phyloP scores from a whole-genome alignment of 164 flowering plant genomes.

The Santalum album region DNA sequence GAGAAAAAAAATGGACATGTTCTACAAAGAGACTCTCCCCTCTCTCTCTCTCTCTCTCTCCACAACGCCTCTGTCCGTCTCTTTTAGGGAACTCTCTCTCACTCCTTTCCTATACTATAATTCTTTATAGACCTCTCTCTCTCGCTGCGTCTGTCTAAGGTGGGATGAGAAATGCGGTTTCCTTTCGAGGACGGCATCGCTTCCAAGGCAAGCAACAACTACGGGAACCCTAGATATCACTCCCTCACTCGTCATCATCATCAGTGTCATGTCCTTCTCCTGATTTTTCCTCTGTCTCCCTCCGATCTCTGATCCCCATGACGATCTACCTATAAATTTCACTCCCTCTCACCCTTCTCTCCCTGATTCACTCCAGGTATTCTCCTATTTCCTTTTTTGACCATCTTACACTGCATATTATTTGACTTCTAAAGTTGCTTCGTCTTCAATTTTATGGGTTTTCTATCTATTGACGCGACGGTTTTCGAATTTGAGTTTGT shows the following conservation, averaged over 20 bases:
- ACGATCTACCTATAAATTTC: constrained; percentile 4
- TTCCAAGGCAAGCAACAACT: constrained; percentile 46
- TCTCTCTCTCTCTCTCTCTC: too few species aligned
- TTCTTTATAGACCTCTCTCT: neutral
- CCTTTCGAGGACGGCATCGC: constrained; percentile 38
- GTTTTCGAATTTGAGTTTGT: too few species aligned
- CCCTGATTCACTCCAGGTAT: constrained; percentile 1
- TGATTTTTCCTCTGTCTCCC: constrained; percentile 1
- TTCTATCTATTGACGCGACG: too few species aligned
- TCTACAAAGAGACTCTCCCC: too few species aligned
- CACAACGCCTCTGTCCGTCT: too few species aligned
- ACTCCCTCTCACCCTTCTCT: neutral
- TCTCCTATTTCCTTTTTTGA: too few species aligned
- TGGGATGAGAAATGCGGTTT: constrained; percentile 29
- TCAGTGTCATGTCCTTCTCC: constrained; percentile 7
- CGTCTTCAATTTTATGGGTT: too few species aligned
- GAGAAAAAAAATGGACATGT: too few species aligned
- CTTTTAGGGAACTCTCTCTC: too few species aligned
- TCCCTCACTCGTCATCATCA: constrained; percentile 13
- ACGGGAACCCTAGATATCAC: constrained; percentile 12
- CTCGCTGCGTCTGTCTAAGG: constrained; percentile 1
- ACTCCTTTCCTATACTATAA: neutral
- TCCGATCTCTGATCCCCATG: constrained; percentile 15
- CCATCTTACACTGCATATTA: too few species aligned
- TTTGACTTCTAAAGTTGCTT: too few species aligned